phyloP scores from a whole-genome alignment of 2,329 filamentous ascomycete genomes.

The Immersiporthe knoxdaviesiana region DNA sequence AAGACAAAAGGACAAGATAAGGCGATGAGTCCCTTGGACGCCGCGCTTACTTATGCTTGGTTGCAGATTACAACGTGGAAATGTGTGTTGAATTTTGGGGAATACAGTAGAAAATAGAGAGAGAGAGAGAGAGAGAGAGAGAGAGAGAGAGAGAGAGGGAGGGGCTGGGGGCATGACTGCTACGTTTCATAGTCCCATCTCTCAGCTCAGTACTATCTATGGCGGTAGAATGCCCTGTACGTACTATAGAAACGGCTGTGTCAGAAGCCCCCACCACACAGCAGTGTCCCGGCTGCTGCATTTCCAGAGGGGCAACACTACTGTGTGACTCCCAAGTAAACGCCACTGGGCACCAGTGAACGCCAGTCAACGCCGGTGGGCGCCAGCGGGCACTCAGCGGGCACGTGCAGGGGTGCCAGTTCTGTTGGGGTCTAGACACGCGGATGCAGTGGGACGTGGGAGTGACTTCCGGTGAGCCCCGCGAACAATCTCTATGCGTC shows the following conservation, averaged over 20 bases:
- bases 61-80: not conserved
- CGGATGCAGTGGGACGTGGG: conserved; percentile 25
- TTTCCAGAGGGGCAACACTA: not conserved
- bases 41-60: no score
- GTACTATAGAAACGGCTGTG: not conserved
- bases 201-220: not conserved
- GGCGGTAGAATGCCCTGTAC: not conserved
- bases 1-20: not conserved
- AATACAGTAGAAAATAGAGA: not conserved
- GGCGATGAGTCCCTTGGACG: not conserved
- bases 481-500: conserved; percentile 27
- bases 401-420: conserved; percentile 25
- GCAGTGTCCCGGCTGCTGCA: conserved; percentile 18
- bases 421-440: conserved; percentile 23
- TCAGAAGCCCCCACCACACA: conserved; percentile 7
- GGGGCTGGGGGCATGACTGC: not conserved
- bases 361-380: not conserved
- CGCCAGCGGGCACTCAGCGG: not conserved
- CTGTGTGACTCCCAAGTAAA: no score
- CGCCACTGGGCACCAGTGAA: not conserved
- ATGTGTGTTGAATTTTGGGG: not conserved
- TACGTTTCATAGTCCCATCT: not conserved
- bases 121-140: not conserved
- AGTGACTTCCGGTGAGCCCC: conserved; percentile 25
- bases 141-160: not conserved